A percentile compares a stretch with the other conserved stretches of the same genome.
Conservation (phyloP, 345 rosid species). For the Eucalyptus camaldulensis region DNA sequence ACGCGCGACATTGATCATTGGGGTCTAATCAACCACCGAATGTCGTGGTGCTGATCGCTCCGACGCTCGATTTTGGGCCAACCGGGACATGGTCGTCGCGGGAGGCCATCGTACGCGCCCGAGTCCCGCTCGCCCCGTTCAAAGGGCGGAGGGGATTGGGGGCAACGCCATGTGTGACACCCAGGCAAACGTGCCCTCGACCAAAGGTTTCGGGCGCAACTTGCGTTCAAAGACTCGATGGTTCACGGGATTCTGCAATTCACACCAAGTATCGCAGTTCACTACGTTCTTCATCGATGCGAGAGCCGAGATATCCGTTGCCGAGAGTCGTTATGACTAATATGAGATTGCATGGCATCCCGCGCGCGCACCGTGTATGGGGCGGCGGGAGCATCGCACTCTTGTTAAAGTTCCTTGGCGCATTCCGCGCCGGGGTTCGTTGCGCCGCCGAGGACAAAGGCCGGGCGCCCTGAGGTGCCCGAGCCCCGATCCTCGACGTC, state of each 20-base stretch:
- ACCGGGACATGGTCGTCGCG: background rate
- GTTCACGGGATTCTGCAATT: background rate
- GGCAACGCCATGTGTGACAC: background rate
- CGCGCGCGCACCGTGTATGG: background rate
- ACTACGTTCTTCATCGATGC: background rate
- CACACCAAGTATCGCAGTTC: background rate
- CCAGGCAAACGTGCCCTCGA: background rate
- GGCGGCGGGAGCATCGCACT: background rate
- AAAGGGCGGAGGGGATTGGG: too few relatives aligned
- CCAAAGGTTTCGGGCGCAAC: background rate
- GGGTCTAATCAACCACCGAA: too few relatives aligned
- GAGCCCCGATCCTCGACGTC: too few relatives aligned
- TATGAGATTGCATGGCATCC: background rate
- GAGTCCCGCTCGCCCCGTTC: background rate
- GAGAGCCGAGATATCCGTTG: background rate
- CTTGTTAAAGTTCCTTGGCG: background rate
- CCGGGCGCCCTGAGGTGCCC: too few relatives aligned
- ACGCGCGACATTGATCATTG: too few relatives aligned
- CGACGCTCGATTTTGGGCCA: too few relatives aligned
- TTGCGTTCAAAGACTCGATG: background rate
- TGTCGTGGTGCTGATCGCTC: too few relatives aligned
- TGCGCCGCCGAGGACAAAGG: too few relatives aligned
- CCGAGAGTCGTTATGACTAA: background rate
- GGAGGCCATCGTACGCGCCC: background rate
- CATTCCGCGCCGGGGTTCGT: background rate